phyloP scores from a whole-genome alignment of 169 alveolate species.

The Plasmodium vivax region DNA sequence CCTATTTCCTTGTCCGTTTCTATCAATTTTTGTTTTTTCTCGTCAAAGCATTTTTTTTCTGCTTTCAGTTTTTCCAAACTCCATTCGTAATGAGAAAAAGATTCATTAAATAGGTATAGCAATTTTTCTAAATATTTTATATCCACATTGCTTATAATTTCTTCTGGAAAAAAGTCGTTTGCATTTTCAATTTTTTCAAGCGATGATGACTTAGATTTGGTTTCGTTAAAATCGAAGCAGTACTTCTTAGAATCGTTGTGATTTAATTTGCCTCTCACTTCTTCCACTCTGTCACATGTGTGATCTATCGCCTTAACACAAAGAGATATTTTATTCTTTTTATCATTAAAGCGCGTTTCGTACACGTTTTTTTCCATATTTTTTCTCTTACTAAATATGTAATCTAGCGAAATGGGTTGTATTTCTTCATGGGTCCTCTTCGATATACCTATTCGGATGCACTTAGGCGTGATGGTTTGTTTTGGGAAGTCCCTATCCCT shows the following conservation, averaged over 20 bases:
- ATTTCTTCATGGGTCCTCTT: conserved; percentile 70
- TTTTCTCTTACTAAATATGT: conserved; percentile 63
- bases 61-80: conserved; percentile 47
- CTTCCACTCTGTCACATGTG: conserved; percentile 26
- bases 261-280: conserved; percentile 24
- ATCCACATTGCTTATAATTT: conserved; percentile 50
- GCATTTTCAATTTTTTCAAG: conserved; percentile 28
- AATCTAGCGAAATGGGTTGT: conserved; percentile 69
- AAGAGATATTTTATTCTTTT: conserved; percentile 2
- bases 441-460: conserved; percentile 68
- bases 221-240: conserved; percentile 33
- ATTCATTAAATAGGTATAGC: conserved; percentile 66
- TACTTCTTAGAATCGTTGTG: conserved; percentile 32
- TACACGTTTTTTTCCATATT: conserved; percentile 31
- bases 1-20: conserved; percentile 58
- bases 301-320: conserved; percentile 44
- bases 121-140: conserved; percentile 63
- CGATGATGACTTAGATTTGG: background rate
- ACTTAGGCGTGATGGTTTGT: conserved; percentile 61
- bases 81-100: conserved; percentile 68
- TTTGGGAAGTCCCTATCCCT: background rate
- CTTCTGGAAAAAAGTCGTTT: conserved; percentile 45
- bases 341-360: conserved; percentile 45
- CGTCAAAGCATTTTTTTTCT: conserved; percentile 47
- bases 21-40: conserved; percentile 24